These are phyloP conservation scores for Chlorella sp. DNA, from an alignment of 139 green algal genomes.

Conservation along the genomic window DNA sequence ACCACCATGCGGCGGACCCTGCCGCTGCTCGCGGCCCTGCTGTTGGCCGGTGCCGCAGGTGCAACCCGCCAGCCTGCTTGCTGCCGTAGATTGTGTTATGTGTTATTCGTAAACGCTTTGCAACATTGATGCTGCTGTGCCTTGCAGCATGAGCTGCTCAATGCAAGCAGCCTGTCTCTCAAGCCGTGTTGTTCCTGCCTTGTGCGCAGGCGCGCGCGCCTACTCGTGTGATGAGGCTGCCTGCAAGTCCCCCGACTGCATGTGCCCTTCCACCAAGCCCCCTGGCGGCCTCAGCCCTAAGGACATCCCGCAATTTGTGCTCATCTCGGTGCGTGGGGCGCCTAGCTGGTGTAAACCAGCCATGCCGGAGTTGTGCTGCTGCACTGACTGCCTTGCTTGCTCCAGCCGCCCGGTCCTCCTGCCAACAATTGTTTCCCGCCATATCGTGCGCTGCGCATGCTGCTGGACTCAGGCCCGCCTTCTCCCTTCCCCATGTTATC, in stretches of 20 bases:
- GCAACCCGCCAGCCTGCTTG: no score
- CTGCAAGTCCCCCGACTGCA: constrained; percentile 22
- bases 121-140: not conserved
- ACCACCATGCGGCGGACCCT: not conserved
- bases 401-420: no score
- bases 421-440: no score
- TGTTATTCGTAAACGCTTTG: no score
- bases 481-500: not conserved
- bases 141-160: no score
- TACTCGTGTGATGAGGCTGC: constrained; percentile 32
- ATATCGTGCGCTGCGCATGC: no score
- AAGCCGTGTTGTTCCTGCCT: not conserved
- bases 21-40: constrained; percentile 2
- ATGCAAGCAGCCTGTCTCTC: no score
- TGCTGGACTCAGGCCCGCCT: not conserved
- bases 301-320: constrained; percentile 39
- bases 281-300: constrained; percentile 27
- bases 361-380: not conserved
- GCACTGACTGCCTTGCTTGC: not conserved
- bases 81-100: no score
- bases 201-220: not conserved
- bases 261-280: constrained; percentile 24
- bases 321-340: constrained; percentile 25
- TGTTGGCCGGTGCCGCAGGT: constrained; percentile 10
- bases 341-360: not conserved